Conservation (phyloP, 1,139 yeast genomes). For the Yamadazyma trypodendri region DNA sequence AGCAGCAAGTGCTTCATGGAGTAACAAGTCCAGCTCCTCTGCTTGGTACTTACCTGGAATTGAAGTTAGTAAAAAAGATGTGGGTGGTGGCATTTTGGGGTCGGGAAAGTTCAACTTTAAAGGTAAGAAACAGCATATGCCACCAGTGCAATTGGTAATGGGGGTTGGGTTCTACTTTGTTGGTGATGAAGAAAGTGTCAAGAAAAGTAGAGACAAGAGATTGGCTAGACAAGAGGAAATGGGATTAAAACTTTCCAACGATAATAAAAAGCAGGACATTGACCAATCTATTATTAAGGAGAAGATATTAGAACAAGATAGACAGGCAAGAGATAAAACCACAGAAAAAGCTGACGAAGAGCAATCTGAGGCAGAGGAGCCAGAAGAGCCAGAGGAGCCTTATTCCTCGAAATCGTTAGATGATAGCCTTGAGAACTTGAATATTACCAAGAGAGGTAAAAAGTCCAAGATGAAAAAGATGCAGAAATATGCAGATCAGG, state of each 20-base stretch:
- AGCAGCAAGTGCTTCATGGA: conserved; percentile 90
- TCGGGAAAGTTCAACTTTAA: conserved; percentile 62
- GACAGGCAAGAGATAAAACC: conserved; percentile 13
- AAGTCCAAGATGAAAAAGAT: conserved; percentile 82
- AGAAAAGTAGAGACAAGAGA: conserved; percentile 38
- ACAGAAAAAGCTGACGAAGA: conserved; percentile 12
- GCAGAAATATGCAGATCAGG: conserved; percentile 84
- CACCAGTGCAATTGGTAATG: conserved; percentile 85
- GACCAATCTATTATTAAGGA: conserved; percentile 20
- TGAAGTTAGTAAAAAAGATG: conserved; percentile 66
- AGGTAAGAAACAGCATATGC: conserved; percentile 61
- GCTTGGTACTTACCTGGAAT: conserved; percentile 79
- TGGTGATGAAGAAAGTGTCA: conserved; percentile 54
- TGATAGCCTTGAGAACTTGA: conserved; percentile 12
- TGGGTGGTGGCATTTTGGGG: conserved; percentile 61
- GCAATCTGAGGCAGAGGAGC: background rate
- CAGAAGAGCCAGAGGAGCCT: conserved; percentile 9
- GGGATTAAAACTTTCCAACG: conserved; percentile 42
- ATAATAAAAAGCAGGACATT: conserved; percentile 34
- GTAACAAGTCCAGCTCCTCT: conserved; percentile 70
- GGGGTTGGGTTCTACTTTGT: conserved; percentile 84
- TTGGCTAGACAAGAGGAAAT: conserved; percentile 42
- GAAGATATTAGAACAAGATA: conserved; percentile 13
- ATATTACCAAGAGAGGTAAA: conserved; percentile 62
- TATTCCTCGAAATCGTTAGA: conserved; percentile 10